Evolutionary conservation across 2,329 filamentous ascomycete genomes (phyloP), one percentile per base, ranked within the genome.

Genomic region (Nannizziopsis arthrosporioides): DNA sequence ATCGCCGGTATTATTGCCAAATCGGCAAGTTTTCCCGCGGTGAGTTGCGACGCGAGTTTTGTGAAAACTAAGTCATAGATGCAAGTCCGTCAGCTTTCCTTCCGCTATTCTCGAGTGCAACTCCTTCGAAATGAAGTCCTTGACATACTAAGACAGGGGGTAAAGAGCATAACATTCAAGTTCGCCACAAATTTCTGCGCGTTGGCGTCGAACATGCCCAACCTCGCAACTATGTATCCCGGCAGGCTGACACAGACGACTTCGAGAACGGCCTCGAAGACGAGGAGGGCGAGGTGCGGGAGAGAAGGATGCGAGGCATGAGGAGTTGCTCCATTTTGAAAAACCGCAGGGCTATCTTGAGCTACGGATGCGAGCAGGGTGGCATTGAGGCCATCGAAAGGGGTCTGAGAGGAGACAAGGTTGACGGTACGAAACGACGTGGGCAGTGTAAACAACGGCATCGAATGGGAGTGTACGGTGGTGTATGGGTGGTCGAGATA

Each of bases 181-280:
- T 98, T 95, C 47, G 92, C 90, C 44, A 95, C 75, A 62, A 98
- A 93, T 68, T 95, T 96, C 66, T 98, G 92, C 64, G 89, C 85
- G 44, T 94, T 88, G 54, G 86, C 87, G 67, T 94, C 87, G 67
- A 98, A 96, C 70, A 94, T 85, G 63, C 92, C 92, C 58, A 87
- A 75, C 35, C 84, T 75, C 10, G 92, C 92, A 47, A 95, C 81
- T 54, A 98, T 83, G 68, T 95, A 98, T 22, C 92, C 92, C 0
- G 92, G 92, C 56, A 95, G 69, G 65, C 85, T 90, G 64, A 98
- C 89, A 63, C 89, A 96, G 43, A 98, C 84, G 18, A 96, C 90
- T 63, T 95, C 88, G 60, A 95, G 74, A 22, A 95, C 89, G 9
- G 92, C 92, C 68, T 94, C 89, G 60, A 94, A 94, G 56, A 96